Conservation (phyloP, 140 eudicot species). For the Senecio squalidus region DNA sequence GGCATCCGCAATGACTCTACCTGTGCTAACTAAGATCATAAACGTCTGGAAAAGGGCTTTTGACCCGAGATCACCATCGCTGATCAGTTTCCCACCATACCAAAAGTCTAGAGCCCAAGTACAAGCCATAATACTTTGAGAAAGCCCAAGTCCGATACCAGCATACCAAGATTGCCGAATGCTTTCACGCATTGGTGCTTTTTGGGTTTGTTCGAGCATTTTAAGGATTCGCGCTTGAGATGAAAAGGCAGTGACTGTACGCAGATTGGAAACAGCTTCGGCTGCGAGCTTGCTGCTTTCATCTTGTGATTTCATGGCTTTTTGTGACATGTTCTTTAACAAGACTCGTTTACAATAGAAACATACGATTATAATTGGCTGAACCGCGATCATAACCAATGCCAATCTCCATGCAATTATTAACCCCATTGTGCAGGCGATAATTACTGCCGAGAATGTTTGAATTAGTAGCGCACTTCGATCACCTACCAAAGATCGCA, state of each 20-base stretch:
- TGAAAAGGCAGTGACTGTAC: too few species aligned
- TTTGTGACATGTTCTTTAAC: slow-evolving; percentile 44
- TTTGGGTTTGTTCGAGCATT: slow-evolving; percentile 47
- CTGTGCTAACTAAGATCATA: slow-evolving; percentile 47
- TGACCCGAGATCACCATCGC: slow-evolving; percentile 30
- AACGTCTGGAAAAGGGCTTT: slow-evolving; percentile 40
- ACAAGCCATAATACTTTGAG: slow-evolving; percentile 42
- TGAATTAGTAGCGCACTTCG: slow-evolving; percentile 41
- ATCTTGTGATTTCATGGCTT: too few species aligned
- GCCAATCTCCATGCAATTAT: slow-evolving; percentile 56
- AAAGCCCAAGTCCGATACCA: slow-evolving; percentile 47
- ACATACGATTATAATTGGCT: slow-evolving; percentile 37
- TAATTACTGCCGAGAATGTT: slow-evolving; percentile 26
- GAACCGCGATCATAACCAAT: slow-evolving; percentile 45
- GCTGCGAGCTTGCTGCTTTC: slow-evolving; percentile 55
- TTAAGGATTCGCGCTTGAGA: slow-evolving; percentile 48
- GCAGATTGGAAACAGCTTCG: too few species aligned
- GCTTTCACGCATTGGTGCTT: slow-evolving; percentile 46
- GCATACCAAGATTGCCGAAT: slow-evolving; percentile 54
- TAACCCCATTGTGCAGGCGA: slow-evolving; percentile 48
- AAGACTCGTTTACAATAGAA: slow-evolving; percentile 34
- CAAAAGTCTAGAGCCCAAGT: too few species aligned
- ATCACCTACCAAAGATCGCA: slow-evolving; percentile 55
- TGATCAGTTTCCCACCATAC: too few species aligned
- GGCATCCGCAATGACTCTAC: slow-evolving; percentile 50